These are phyloP conservation scores for Fagus sylvatica DNA, from an alignment of 306 rosid genomes.

Conservation along the genomic window DNA sequence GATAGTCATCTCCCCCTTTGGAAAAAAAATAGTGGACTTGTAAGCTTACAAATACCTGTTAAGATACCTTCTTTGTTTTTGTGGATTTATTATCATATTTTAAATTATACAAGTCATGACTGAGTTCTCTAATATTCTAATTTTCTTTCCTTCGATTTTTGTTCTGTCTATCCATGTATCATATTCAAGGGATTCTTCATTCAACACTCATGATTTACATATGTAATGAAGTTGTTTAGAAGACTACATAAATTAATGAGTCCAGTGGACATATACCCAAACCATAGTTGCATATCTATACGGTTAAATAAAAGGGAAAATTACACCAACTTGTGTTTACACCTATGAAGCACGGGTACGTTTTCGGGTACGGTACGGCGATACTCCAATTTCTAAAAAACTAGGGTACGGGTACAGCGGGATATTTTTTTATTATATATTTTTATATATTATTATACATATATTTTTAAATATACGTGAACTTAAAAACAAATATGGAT, in stretches of 20 bases:
- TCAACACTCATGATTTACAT: background rate
- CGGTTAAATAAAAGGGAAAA: constrained; percentile 2
- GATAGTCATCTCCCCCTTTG: background rate
- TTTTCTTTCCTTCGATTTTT: background rate
- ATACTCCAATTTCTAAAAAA: too few relatives aligned
- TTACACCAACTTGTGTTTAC: too few relatives aligned
- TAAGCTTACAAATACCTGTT: background rate
- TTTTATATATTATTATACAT: too few relatives aligned
- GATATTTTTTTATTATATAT: too few relatives aligned
- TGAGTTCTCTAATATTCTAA: background rate
- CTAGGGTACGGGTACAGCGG: too few relatives aligned
- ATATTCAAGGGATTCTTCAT: background rate
- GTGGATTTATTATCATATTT: background rate
- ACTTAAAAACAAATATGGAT: too few relatives aligned
- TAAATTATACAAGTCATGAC: background rate
- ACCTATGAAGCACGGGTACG: too few relatives aligned
- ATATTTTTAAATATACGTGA: too few relatives aligned
- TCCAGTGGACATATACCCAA: background rate
- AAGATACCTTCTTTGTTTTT: background rate
- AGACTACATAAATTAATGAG: background rate
- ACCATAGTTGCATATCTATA: background rate
- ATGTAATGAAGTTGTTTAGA: background rate
- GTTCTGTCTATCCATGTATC: background rate
- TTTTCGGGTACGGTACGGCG: too few relatives aligned
- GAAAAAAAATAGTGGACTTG: background rate